A percentile compares a stretch with the other conserved stretches of the same genome.
Evolutionary conservation across 768 basidiomycete species (phyloP).

Genomic region (Lactarius trivialis): DNA sequence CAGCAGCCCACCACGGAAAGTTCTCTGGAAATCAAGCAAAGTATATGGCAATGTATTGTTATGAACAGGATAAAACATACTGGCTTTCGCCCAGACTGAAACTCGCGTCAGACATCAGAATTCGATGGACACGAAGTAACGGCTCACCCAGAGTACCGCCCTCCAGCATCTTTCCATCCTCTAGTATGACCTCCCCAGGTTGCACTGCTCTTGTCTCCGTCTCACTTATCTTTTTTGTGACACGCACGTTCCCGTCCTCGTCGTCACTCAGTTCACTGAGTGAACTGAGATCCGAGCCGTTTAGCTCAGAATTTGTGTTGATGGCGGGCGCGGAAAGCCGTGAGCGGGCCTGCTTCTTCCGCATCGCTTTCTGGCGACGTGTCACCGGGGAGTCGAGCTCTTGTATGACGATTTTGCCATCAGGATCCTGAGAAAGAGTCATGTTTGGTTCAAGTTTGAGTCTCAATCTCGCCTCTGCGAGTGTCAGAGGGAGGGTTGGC

Average conservation of each 20-base stretch:
- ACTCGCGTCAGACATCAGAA: background rate
- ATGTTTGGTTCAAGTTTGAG: constrained; percentile 16
- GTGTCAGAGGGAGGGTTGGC: background rate
- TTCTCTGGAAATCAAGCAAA: constrained; percentile 38
- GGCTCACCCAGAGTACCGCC: constrained; percentile 60
- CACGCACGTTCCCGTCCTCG: constrained; percentile 6
- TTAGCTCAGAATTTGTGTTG: constrained; percentile 5
- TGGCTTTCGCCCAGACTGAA: constrained; percentile 79
- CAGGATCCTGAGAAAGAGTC: constrained; percentile 30
- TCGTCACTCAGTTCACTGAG: constrained; percentile 21
- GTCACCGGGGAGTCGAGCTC: constrained; percentile 66
- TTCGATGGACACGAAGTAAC: background rate
- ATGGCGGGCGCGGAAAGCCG: constrained; percentile 17
- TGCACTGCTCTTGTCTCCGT: constrained; percentile 17
- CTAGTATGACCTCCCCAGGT: constrained; percentile 32
- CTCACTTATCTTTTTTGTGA: constrained; percentile 10
- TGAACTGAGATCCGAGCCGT: constrained; percentile 20
- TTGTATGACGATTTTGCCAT: constrained; percentile 57
- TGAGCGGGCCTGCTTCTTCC: constrained; percentile 32
- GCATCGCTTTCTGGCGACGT: constrained; percentile 49
- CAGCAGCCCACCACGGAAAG: constrained; percentile 86
- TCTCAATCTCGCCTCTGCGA: constrained; percentile 9
- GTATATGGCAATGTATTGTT: background rate
- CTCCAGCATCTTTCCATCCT: constrained; percentile 36
- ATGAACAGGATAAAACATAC: constrained; percentile 34